Conservation (phyloP, 306 rosid species). For the Prinsepia uniflora region DNA sequence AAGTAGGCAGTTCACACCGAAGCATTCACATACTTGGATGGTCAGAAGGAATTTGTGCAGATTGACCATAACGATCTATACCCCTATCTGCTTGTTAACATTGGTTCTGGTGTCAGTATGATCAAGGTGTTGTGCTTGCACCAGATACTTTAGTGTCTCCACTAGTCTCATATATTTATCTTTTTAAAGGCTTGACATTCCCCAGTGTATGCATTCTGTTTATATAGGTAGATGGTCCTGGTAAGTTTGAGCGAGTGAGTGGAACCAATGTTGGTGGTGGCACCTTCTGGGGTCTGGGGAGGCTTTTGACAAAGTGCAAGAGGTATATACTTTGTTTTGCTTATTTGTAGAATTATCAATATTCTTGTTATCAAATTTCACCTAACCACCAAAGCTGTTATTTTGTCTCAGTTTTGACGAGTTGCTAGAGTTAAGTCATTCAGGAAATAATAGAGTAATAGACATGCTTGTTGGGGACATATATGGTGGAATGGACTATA, state of each 20-base stretch:
- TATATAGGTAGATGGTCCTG: constrained; percentile 82
- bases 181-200: not conserved
- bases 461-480: constrained; percentile 99
- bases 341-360: constrained; percentile 17
- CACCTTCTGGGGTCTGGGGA: constrained; percentile 97
- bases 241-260: constrained; percentile 88
- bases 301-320: constrained; percentile 82
- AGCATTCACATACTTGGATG: constrained; percentile 72
- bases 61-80: constrained; percentile 74
- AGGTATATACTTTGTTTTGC: constrained; percentile 40
- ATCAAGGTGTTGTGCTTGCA: constrained; percentile 58
- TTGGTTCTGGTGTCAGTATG: constrained; percentile 98
- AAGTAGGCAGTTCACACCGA: constrained; percentile 71
- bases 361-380: constrained; percentile 17
- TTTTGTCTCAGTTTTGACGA: constrained; percentile 74
- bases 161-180: constrained; percentile 18
- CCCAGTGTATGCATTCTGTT: constrained; percentile 21
- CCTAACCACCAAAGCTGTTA: constrained; percentile 11
- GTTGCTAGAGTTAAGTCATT: constrained; percentile 86
- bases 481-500: constrained; percentile 83
- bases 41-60: constrained; percentile 67
- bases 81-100: constrained; percentile 91
- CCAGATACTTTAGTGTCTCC: constrained; percentile 9
- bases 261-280: constrained; percentile 98
- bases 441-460: constrained; percentile 78